Conservation (phyloP, 805 yeast species). For the Wickerhamiella alocasiicola region DNA sequence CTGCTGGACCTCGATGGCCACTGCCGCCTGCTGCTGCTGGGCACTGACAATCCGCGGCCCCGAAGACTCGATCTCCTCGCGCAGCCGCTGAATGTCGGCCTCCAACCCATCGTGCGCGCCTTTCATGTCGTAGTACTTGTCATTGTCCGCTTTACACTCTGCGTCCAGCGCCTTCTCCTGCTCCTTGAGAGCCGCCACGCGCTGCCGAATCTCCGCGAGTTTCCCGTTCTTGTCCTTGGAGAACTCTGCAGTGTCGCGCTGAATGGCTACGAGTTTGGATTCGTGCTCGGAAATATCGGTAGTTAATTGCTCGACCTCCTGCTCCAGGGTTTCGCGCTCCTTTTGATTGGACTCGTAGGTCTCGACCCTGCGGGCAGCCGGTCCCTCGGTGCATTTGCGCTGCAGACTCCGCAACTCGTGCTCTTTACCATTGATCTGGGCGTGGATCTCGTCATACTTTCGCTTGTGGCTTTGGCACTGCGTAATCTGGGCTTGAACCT, state of each 20-base stretch:
- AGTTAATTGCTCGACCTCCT: neutral
- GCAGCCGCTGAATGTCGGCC: constrained; percentile 5
- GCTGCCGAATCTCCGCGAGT: constrained; percentile 38
- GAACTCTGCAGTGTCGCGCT: constrained; percentile 73
- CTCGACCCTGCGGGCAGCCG: constrained; percentile 1
- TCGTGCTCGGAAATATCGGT: constrained; percentile 21
- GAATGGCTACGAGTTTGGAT: constrained; percentile 40
- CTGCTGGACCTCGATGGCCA: neutral
- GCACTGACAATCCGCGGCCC: neutral
- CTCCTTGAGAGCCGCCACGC: constrained; percentile 25
- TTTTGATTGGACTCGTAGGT: neutral
- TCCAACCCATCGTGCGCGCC: constrained; percentile 8
- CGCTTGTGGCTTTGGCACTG: neutral
- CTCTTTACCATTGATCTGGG: neutral
- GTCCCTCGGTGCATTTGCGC: neutral
- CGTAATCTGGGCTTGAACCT: neutral
- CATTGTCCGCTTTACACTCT: constrained; percentile 5
- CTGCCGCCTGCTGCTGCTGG: neutral
- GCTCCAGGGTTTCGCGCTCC: constrained; percentile 2
- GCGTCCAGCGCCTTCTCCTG: constrained; percentile 8
- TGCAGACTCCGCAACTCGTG: neutral
- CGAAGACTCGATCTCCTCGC: constrained; percentile 6
- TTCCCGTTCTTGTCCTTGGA: constrained; percentile 68
- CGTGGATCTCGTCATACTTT: neutral
- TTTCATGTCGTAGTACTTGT: constrained; percentile 6